A percentile compares a stretch with the other conserved stretches of the same genome.
phyloP scores from a whole-genome alignment of 2,329 filamentous ascomycete genomes.

The Colletotrichum neosansevieriae region DNA sequence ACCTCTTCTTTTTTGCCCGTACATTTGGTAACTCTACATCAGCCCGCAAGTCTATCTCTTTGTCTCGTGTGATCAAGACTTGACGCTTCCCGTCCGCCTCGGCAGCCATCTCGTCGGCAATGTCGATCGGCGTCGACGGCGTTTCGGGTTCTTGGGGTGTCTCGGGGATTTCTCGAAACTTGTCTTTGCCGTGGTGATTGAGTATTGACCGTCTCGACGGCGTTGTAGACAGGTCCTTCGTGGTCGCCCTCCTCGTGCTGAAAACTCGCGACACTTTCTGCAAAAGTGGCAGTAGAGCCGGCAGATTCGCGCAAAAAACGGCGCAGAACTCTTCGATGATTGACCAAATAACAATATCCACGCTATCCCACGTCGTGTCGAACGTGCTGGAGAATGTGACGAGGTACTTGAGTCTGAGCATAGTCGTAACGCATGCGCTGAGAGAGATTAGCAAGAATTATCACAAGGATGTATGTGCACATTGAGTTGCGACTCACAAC shows the following conservation, averaged over 20 bases:
- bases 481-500: slow-evolving; percentile 62
- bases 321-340: slow-evolving; percentile 49
- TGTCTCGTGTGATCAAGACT: slow-evolving; percentile 15
- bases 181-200: slow-evolving; percentile 16
- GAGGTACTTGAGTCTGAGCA: slow-evolving; percentile 41
- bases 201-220: slow-evolving; percentile 28
- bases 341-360: slow-evolving; percentile 50
- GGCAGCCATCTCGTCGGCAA: slow-evolving; percentile 36
- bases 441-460: slow-evolving; percentile 1
- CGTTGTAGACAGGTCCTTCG: neutral
- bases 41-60: neutral
- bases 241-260: slow-evolving; percentile 34
- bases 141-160: neutral
- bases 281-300: slow-evolving; percentile 54
- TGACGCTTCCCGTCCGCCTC: slow-evolving; percentile 32
- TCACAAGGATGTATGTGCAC: too few species aligned
- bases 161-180: slow-evolving; percentile 15
- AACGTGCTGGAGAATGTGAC: slow-evolving; percentile 37
- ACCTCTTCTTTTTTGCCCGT: neutral
- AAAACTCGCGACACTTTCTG: slow-evolving; percentile 34
- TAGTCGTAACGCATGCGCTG: slow-evolving; percentile 42
- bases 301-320: slow-evolving; percentile 58
- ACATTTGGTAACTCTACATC: slow-evolving; percentile 27
- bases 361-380: slow-evolving; percentile 47
- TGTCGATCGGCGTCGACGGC: slow-evolving; percentile 29